Percentiles rank a stretch among this genome's conserved stretches.
Evolutionary conservation across 2,329 filamentous ascomycete species (phyloP).

Genomic region (Aspergillus fructus): DNA sequence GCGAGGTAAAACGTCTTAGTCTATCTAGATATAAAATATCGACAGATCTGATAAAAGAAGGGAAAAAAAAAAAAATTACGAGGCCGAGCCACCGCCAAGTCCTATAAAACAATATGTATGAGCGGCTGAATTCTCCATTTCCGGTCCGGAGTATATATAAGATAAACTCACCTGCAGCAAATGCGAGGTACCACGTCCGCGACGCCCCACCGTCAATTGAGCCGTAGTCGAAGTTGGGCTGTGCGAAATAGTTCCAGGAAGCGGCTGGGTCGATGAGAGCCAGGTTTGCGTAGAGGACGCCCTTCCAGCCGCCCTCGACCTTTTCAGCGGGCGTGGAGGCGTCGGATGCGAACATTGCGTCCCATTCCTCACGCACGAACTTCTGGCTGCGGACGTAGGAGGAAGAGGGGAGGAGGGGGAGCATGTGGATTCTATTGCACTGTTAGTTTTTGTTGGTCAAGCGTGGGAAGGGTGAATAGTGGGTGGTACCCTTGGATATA

Average conservation of each 20-base stretch:
- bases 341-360: constrained; percentile 69
- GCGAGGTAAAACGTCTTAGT: too few relatives aligned
- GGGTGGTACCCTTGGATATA: constrained; percentile 59
- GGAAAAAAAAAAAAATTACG: not conserved
- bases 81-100: not conserved
- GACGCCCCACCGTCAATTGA: constrained; percentile 77
- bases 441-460: too few relatives aligned
- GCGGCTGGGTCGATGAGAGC: constrained; percentile 70
- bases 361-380: constrained; percentile 84
- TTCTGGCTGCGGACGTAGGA: constrained; percentile 63
- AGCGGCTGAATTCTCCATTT: not conserved
- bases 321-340: constrained; percentile 56
- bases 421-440: constrained; percentile 72
- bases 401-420: constrained; percentile 69
- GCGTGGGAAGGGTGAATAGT: too few relatives aligned
- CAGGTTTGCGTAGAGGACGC: constrained; percentile 78
- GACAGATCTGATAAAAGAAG: not conserved
- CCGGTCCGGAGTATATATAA: not conserved
- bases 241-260: constrained; percentile 74
- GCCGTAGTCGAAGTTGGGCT: constrained; percentile 61
- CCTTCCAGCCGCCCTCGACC: constrained; percentile 77
- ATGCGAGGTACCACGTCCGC: constrained; percentile 81
- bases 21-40: not conserved
- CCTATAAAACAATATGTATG: not conserved
- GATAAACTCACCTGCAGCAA: constrained; percentile 63